phyloP scores from a whole-genome alignment of 2,329 filamentous ascomycete species.

The Ophiocordyceps sinensis region DNA sequence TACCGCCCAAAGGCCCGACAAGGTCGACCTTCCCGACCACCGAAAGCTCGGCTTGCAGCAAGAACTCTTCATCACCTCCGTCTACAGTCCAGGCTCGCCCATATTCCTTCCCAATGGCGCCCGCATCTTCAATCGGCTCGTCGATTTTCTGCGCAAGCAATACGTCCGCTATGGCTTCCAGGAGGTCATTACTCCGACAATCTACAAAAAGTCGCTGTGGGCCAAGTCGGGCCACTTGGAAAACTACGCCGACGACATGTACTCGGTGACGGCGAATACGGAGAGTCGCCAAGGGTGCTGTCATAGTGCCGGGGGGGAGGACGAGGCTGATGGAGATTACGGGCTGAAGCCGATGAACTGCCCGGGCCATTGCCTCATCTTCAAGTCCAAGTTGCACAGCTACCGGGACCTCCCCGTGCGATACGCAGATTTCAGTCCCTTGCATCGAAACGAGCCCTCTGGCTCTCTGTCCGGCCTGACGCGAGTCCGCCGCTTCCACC shows the following conservation, averaged over 20 bases:
- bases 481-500: slow-evolving; percentile 73
- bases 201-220: slow-evolving; percentile 83
- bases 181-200: slow-evolving; percentile 79
- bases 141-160: slow-evolving; percentile 68
- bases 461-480: slow-evolving; percentile 72
- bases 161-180: slow-evolving; percentile 76
- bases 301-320: slow-evolving; percentile 20
- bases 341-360: slow-evolving; percentile 91
- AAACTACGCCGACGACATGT: slow-evolving; percentile 89
- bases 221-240: slow-evolving; percentile 75
- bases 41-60: slow-evolving; percentile 49
- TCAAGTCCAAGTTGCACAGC: slow-evolving; percentile 56
- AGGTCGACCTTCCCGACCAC: slow-evolving; percentile 35
- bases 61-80: slow-evolving; percentile 64
- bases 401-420: slow-evolving; percentile 72
- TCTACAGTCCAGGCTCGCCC: slow-evolving; percentile 73
- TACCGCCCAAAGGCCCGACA: slow-evolving; percentile 9
- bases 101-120: slow-evolving; percentile 74
- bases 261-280: slow-evolving; percentile 51
- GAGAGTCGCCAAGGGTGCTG: slow-evolving; percentile 12
- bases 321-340: slow-evolving; percentile 56
- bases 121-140: slow-evolving; percentile 69
- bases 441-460: slow-evolving; percentile 78
- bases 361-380: slow-evolving; percentile 76
- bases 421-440: slow-evolving; percentile 73